Evolutionary conservation across 257 asterid species (phyloP).

Genomic region (Nicotiana paniculata): DNA sequence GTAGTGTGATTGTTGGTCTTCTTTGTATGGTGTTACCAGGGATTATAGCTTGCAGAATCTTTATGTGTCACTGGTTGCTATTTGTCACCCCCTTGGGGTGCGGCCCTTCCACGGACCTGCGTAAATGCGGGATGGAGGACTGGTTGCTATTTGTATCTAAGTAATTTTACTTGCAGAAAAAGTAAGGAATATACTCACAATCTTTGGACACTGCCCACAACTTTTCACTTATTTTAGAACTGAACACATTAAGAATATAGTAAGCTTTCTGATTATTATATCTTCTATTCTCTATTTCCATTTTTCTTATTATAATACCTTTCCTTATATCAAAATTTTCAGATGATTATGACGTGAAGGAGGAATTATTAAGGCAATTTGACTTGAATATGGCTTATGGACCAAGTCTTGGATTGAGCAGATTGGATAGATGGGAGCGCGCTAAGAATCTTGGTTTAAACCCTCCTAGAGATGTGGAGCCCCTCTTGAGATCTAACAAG

Average conservation of each 20-base stretch:
- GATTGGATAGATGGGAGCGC: conserved; percentile 24
- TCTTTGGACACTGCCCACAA: background rate
- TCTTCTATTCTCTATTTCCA: background rate
- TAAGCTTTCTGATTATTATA: background rate
- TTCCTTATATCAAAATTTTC: background rate
- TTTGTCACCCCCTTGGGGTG: background rate
- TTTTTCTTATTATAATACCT: background rate
- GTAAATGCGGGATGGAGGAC: no score
- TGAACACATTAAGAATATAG: background rate
- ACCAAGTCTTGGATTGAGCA: conserved; percentile 25
- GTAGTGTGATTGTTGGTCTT: background rate
- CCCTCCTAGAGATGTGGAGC: conserved; percentile 16
- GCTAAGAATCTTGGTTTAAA: conserved; percentile 18
- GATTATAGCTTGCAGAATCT: background rate
- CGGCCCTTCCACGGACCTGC: no score
- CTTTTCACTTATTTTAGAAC: background rate
- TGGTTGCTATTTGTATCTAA: background rate
- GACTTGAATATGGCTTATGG: conserved; percentile 22
- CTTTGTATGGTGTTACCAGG: background rate
- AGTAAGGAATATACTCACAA: background rate
- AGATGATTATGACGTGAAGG: conserved; percentile 15
- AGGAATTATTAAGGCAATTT: conserved; percentile 21
- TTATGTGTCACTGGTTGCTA: background rate
- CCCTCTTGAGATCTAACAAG: background rate
- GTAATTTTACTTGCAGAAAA: background rate